Evolutionary conservation across 768 basidiomycete genomes (phyloP).

Genomic region (Boletus speciosus): DNA sequence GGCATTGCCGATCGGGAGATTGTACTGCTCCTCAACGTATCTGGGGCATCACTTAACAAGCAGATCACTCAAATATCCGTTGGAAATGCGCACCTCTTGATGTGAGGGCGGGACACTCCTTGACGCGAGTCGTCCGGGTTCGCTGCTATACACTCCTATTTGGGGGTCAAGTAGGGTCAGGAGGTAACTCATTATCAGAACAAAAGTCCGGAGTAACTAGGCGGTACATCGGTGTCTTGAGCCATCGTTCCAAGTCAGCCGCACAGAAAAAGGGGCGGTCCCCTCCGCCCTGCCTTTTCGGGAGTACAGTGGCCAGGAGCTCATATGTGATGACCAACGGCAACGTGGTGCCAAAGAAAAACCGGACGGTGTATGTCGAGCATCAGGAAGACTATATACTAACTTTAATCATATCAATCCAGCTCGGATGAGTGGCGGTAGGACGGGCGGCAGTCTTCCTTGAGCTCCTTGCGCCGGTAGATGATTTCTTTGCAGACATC

Average conservation of each 20-base stretch:
- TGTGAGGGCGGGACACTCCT: slow-evolving; percentile 86
- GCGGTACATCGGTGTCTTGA: neutral
- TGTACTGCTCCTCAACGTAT: slow-evolving; percentile 82
- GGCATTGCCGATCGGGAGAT: slow-evolving; percentile 72
- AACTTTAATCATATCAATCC: slow-evolving; percentile 85
- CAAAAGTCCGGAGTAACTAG: slow-evolving; percentile 7
- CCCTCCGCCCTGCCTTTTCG: slow-evolving; percentile 43
- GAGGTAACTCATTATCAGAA: slow-evolving; percentile 9
- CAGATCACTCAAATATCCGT: slow-evolving; percentile 6
- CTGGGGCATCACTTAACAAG: slow-evolving; percentile 38
- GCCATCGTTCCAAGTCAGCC: slow-evolving; percentile 11
- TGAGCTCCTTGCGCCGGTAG: slow-evolving; percentile 42
- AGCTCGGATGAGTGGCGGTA: slow-evolving; percentile 41
- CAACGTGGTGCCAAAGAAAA: slow-evolving; percentile 4
- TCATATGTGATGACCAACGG: slow-evolving; percentile 7
- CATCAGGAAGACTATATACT: slow-evolving; percentile 22
- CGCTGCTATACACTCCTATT: slow-evolving; percentile 78
- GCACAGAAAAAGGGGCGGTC: slow-evolving; percentile 12
- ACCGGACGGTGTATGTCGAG: slow-evolving; percentile 12
- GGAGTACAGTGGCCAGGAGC: slow-evolving; percentile 8
- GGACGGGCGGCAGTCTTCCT: slow-evolving; percentile 34
- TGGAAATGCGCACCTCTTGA: slow-evolving; percentile 75
- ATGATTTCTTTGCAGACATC: slow-evolving; percentile 44
- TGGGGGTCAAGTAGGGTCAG: slow-evolving; percentile 18
- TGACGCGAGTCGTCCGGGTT: slow-evolving; percentile 71